Percentiles rank a stretch among this genome's conserved stretches.
Evolutionary conservation across 257 asterid genomes (phyloP).

Genomic region (Paraleonurus japonicus): DNA sequence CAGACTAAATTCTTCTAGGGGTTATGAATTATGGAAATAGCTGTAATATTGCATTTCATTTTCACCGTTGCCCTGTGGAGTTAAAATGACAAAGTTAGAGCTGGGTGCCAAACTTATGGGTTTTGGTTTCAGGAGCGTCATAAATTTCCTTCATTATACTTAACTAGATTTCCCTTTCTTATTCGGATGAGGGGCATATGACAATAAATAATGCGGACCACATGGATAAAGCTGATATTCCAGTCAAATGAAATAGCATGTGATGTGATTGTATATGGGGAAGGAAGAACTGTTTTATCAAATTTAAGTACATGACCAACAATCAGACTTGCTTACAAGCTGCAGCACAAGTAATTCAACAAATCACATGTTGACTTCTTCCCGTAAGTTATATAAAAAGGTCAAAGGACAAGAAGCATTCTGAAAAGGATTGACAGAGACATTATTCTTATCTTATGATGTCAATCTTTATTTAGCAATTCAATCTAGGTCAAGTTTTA

Average conservation of each 20-base stretch:
- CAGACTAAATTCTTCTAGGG: background rate
- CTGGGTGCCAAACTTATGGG: background rate
- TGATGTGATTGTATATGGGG: background rate
- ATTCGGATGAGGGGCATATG: background rate
- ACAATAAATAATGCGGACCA: background rate
- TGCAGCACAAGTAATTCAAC: background rate
- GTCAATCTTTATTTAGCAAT: background rate
- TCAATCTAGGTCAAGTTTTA: background rate
- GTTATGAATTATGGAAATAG: background rate
- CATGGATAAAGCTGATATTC: background rate
- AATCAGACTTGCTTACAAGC: background rate
- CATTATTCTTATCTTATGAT: background rate
- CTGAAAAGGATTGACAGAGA: background rate
- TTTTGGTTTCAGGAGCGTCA: background rate
- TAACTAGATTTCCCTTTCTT: background rate
- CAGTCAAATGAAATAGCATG: background rate
- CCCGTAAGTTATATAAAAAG: background rate
- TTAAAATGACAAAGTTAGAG: background rate
- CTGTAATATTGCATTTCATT: constrained; percentile 9
- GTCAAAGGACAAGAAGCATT: background rate
- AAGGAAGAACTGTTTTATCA: background rate
- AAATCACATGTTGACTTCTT: background rate
- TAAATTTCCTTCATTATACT: background rate
- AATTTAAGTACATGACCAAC: background rate
- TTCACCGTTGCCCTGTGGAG: background rate